phyloP scores from a whole-genome alignment of 2,329 filamentous ascomycete genomes.

The Cryphonectria carpinicola region DNA sequence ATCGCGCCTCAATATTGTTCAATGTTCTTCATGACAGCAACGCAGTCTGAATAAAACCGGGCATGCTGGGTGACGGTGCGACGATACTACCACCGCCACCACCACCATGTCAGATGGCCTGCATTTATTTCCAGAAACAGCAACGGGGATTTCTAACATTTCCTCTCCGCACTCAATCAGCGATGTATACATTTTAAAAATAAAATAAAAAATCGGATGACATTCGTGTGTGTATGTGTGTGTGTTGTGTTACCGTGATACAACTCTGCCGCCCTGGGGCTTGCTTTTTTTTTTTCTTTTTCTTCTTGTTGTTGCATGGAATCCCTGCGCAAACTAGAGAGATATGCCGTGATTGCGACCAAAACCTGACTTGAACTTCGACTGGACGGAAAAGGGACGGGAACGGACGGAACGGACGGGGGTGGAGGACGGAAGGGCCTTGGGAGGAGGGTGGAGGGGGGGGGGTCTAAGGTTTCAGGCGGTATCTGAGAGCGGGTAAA shows the following conservation, averaged over 20 bases:
- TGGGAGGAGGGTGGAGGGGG: too few species aligned
- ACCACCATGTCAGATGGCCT: not conserved
- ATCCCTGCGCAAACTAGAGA: not conserved
- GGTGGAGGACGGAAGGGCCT: too few species aligned
- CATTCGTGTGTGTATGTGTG: not conserved
- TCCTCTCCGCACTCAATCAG: not conserved
- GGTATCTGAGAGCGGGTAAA: not conserved
- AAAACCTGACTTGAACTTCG: not conserved
- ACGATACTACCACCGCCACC: not conserved
- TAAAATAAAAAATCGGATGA: too few species aligned
- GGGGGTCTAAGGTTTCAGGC: not conserved
- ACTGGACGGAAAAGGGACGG: not conserved
- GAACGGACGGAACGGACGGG: not conserved
- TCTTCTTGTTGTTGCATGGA: not conserved
- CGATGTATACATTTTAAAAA: not conserved
- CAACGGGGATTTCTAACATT: not conserved
- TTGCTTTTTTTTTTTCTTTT: not conserved
- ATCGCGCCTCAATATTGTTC: not conserved
- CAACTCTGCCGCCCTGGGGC: not conserved
- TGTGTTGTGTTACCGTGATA: not conserved
- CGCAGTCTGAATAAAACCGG: not conserved
- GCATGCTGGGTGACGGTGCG: not conserved
- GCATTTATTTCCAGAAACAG: not conserved
- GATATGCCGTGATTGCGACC: not conserved
- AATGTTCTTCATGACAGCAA: not conserved